These are phyloP conservation scores for Inga laurina DNA, from an alignment of 306 rosid genomes.

Conservation along the genomic window DNA sequence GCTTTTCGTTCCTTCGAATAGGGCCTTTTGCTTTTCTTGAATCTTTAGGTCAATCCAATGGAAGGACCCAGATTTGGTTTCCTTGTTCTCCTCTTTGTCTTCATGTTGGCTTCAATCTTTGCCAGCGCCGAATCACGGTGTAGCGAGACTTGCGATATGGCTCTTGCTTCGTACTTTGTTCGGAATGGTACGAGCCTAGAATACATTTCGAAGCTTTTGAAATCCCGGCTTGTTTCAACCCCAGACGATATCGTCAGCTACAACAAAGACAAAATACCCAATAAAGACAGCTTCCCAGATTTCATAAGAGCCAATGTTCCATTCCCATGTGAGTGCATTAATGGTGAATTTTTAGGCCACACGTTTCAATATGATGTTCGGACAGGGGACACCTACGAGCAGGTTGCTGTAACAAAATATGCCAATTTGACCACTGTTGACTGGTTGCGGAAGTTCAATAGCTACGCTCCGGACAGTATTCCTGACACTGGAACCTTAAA, in stretches of 20 bases:
- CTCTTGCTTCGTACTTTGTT: constrained; percentile 62
- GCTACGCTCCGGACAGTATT: constrained; percentile 32
- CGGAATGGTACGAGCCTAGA: constrained; percentile 28
- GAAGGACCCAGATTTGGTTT: constrained; percentile 41
- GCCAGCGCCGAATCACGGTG: constrained; percentile 52
- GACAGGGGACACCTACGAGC: constrained; percentile 38
- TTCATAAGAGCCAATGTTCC: constrained; percentile 54
- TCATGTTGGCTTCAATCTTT: constrained; percentile 24
- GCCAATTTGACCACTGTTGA: constrained; percentile 59
- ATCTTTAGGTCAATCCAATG: constrained; percentile 26
- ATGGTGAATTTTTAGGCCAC: constrained; percentile 51
- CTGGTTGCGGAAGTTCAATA: constrained; percentile 52
- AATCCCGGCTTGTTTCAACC: not conserved
- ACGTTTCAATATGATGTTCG: constrained; percentile 47
- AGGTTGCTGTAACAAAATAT: constrained; percentile 29
- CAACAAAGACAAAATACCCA: constrained; percentile 48
- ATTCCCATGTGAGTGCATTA: constrained; percentile 60
- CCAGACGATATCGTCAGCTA: constrained; percentile 42
- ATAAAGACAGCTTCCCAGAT: constrained; percentile 31
- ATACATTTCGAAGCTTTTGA: constrained; percentile 29
- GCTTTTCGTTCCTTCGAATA: not conserved
- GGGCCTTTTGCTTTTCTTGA: not conserved
- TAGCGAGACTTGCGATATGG: constrained; percentile 44
- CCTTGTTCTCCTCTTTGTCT: constrained; percentile 5
- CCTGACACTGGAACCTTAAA: constrained; percentile 46